phyloP scores from a whole-genome alignment of 2,329 filamentous ascomycete genomes.

The Alternaria gaisen region DNA sequence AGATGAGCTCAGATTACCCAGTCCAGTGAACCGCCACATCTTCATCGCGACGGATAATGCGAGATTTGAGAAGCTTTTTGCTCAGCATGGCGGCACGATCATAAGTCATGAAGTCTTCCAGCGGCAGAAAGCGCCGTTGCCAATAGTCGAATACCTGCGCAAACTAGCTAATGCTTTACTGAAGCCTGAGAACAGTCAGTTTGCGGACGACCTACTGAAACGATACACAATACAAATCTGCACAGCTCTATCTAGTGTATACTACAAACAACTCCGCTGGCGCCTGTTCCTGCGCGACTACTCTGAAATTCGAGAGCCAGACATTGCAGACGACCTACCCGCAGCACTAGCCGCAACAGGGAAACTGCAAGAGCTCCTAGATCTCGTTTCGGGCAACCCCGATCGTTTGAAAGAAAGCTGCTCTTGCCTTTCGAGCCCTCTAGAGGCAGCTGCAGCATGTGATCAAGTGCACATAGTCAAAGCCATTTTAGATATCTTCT shows the following conservation, averaged over 20 bases:
- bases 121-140: background rate
- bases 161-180: background rate
- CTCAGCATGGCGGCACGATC: constrained; percentile 5
- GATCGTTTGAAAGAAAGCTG: background rate
- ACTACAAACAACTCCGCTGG: constrained; percentile 1
- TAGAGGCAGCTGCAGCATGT: constrained; percentile 2
- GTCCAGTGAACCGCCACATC: background rate
- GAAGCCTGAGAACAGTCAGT: background rate
- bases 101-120: constrained; percentile 1
- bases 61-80: constrained; percentile 10
- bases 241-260: constrained; percentile 4
- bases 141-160: background rate
- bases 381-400: background rate
- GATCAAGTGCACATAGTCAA: background rate
- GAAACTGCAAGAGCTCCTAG: background rate
- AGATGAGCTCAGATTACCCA: background rate
- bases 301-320: background rate
- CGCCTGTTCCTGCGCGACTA: background rate
- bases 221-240: constrained; percentile 6
- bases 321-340: background rate
- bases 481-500: background rate
- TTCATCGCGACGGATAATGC: background rate
- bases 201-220: background rate
- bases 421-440: background rate
- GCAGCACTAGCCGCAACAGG: constrained; percentile 3